Conservation (phyloP, 495 filamentous ascomycete genomes). For the Neurospora cerealis region DNA sequence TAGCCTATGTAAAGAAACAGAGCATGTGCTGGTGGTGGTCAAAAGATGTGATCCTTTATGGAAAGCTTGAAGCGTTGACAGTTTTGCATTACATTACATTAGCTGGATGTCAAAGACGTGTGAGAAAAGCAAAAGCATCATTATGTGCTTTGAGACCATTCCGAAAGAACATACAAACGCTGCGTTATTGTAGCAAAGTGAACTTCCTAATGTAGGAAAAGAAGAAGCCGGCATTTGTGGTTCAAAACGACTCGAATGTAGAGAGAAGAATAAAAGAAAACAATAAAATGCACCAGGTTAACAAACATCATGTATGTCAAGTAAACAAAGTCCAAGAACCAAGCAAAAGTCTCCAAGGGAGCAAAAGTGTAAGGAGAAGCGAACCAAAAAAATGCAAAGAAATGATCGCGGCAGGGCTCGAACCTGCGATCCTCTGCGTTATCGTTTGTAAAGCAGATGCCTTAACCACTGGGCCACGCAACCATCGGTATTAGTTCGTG, state of each 20-base stretch:
- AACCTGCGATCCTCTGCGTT: constrained; percentile 39
- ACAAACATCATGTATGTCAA: too few relatives aligned
- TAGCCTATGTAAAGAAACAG: not conserved
- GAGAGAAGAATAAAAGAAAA: too few relatives aligned
- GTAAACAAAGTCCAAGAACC: too few relatives aligned
- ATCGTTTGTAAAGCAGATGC: constrained; percentile 29
- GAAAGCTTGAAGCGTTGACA: not conserved
- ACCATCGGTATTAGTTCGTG: not conserved
- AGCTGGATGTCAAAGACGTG: too few relatives aligned
- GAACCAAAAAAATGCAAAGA: constrained; percentile 5
- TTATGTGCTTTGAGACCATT: too few relatives aligned
- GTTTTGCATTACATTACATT: not conserved
- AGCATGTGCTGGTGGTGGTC: not conserved
- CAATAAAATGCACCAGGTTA: too few relatives aligned
- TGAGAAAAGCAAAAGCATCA: too few relatives aligned
- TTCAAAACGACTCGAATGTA: not conserved
- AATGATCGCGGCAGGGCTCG: constrained; percentile 39
- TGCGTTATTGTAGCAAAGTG: not conserved
- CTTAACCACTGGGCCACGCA: constrained; percentile 33
- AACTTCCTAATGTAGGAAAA: not conserved
- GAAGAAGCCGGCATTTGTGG: not conserved
- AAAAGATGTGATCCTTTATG: not conserved
- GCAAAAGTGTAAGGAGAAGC: too few relatives aligned
- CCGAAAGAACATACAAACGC: too few relatives aligned
- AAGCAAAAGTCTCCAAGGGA: too few relatives aligned